Evolutionary conservation across 306 rosid species (phyloP).

Genomic region (Spatholobus suberectus): DNA sequence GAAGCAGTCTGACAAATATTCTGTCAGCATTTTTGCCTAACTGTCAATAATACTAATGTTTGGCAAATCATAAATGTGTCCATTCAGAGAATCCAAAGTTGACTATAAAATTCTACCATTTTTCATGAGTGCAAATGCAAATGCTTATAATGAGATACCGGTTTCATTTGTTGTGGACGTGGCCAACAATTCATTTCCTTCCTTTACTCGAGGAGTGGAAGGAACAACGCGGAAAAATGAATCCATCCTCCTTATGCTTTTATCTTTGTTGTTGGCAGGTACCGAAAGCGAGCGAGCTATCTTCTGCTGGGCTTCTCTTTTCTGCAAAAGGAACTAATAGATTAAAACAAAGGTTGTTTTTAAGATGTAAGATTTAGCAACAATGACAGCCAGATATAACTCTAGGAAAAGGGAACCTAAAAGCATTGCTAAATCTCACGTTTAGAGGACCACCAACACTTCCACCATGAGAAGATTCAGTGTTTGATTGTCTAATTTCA

Average conservation of each 20-base stretch:
- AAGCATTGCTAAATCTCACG: slow-evolving; percentile 54
- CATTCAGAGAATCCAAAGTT: background rate
- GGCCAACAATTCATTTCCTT: slow-evolving; percentile 47
- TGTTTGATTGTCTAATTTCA: slow-evolving; percentile 60
- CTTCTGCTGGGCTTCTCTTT: slow-evolving; percentile 54
- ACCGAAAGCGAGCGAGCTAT: slow-evolving; percentile 96
- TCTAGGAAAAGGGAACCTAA: slow-evolving; percentile 4
- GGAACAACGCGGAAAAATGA: slow-evolving; percentile 86
- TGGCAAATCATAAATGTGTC: background rate
- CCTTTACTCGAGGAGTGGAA: slow-evolving; percentile 88
- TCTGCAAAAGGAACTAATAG: slow-evolving; percentile 56
- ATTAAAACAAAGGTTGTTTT: slow-evolving; percentile 3
- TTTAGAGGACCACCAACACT: slow-evolving; percentile 57
- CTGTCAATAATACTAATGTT: slow-evolving; percentile 15
- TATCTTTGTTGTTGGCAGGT: slow-evolving; percentile 71
- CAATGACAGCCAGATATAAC: background rate
- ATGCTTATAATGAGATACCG: slow-evolving; percentile 55
- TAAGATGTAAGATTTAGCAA: slow-evolving; percentile 22
- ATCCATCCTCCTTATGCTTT: slow-evolving; percentile 81
- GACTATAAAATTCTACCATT: slow-evolving; percentile 23
- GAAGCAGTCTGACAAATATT: background rate
- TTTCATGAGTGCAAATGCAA: slow-evolving; percentile 20
- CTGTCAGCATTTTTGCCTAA: background rate
- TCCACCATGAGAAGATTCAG: slow-evolving; percentile 79
- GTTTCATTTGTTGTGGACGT: slow-evolving; percentile 59